Evolutionary conservation across 345 rosid species (phyloP).

Genomic region (Syzygium grande): DNA sequence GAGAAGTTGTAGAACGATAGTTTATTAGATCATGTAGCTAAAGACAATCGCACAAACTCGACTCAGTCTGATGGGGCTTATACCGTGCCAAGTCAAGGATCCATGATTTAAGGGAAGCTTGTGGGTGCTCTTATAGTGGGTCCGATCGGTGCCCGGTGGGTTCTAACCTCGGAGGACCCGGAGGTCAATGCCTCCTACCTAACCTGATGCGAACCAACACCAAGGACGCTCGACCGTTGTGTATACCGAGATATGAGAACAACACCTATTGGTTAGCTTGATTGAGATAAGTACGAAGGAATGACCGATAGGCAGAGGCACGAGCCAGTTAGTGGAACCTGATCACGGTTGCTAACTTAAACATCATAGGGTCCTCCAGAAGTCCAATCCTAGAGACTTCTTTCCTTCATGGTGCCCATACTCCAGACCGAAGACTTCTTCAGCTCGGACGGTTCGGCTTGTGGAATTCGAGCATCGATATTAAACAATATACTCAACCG

Average conservation of each 20-base stretch:
- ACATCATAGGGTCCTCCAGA: not conserved
- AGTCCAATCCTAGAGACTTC: not conserved
- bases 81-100: not conserved
- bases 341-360: too few species aligned
- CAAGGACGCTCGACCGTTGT: not conserved
- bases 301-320: not conserved
- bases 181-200: not conserved
- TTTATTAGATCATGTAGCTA: not conserved
- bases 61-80: not conserved
- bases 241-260: not conserved
- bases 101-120: not conserved
- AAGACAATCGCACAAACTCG: not conserved
- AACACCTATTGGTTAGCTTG: not conserved
- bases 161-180: not conserved
- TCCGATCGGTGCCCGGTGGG: fast-evolving
- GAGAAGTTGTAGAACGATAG: not conserved
- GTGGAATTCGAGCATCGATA: not conserved
- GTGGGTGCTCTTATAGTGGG: not conserved
- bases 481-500: not conserved
- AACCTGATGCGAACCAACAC: not conserved
- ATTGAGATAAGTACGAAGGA: not conserved
- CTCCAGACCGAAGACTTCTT: not conserved
- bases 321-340: not conserved
- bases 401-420: not conserved
- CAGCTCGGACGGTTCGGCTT: not conserved